A percentile compares a stretch with the other conserved stretches of the same genome.
These are phyloP conservation scores for Jaltomata sinuosa DNA, from an alignment of 257 asterid species.

Conservation along the genomic window DNA sequence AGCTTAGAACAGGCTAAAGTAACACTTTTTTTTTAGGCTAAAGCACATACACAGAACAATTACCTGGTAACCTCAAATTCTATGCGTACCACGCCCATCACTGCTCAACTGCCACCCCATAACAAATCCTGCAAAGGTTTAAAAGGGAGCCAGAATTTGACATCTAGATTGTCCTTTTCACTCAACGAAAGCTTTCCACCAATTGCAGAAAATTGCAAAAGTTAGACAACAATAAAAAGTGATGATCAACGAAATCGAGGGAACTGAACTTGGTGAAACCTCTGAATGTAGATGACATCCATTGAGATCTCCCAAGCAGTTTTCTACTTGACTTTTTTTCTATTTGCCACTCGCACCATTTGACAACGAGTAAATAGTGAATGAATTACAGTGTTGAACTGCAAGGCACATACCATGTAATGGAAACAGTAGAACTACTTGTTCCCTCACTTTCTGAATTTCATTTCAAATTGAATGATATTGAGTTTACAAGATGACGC, in stretches of 20 bases:
- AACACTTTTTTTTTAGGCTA: neutral
- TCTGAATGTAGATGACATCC: neutral
- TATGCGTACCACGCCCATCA: neutral
- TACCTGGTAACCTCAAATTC: neutral
- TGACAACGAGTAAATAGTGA: neutral
- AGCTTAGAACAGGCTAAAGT: neutral
- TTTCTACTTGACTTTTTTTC: neutral
- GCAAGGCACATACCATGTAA: neutral
- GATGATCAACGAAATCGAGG: neutral
- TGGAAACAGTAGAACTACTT: neutral
- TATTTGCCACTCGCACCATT: neutral
- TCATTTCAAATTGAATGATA: neutral
- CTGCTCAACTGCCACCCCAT: neutral
- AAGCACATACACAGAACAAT: neutral
- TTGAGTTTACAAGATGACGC: neutral
- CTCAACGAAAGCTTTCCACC: neutral
- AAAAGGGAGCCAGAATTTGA: neutral
- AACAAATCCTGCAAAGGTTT: neutral
- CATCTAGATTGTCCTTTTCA: neutral
- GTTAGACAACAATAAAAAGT: neutral
- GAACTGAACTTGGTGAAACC: neutral
- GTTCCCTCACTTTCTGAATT: neutral
- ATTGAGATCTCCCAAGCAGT: neutral
- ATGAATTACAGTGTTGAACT: neutral
- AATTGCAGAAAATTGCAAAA: neutral